These are phyloP conservation scores for Phytopythium sindhum DNA, from an alignment of 352 stramenopile species.

Conservation along the genomic window DNA sequence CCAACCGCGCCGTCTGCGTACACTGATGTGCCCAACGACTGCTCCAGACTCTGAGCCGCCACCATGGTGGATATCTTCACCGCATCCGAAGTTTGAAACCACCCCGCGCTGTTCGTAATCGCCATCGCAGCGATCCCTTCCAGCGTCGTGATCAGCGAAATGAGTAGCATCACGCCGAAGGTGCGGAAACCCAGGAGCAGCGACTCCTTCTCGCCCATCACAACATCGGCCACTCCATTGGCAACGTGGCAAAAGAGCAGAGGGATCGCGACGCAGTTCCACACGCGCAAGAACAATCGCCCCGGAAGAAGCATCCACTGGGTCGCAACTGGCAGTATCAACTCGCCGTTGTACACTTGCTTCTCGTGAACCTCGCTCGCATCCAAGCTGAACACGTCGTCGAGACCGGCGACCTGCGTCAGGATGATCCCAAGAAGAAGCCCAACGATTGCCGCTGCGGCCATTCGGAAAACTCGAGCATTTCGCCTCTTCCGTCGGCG, in stretches of 20 bases:
- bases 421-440: slow-evolving; percentile 32
- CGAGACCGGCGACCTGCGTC: slow-evolving; percentile 19
- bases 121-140: slow-evolving; percentile 39
- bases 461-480: slow-evolving; percentile 12
- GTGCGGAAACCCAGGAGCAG: slow-evolving; percentile 33
- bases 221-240: slow-evolving; percentile 40
- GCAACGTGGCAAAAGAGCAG: slow-evolving; percentile 47
- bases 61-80: neutral
- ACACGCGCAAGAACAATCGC: slow-evolving; percentile 40
- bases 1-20: slow-evolving; percentile 25
- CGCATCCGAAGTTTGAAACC: slow-evolving; percentile 14
- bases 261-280: slow-evolving; percentile 36
- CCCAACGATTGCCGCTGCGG: slow-evolving; percentile 28
- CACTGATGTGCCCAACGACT: neutral
- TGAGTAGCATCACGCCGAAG: slow-evolving; percentile 26
- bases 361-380: slow-evolving; percentile 14
- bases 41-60: neutral
- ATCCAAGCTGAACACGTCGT: slow-evolving; percentile 24
- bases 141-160: slow-evolving; percentile 24
- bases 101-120: slow-evolving; percentile 20
- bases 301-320: slow-evolving; percentile 45
- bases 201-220: slow-evolving; percentile 31
- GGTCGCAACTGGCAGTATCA: slow-evolving; percentile 18
- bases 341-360: slow-evolving; percentile 25
- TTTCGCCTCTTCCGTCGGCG: slow-evolving; percentile 12